Evolutionary conservation across 331 rosid species (phyloP), one percentile per base, ranked within the genome.

Genomic region (Acacia concinna): DNA sequence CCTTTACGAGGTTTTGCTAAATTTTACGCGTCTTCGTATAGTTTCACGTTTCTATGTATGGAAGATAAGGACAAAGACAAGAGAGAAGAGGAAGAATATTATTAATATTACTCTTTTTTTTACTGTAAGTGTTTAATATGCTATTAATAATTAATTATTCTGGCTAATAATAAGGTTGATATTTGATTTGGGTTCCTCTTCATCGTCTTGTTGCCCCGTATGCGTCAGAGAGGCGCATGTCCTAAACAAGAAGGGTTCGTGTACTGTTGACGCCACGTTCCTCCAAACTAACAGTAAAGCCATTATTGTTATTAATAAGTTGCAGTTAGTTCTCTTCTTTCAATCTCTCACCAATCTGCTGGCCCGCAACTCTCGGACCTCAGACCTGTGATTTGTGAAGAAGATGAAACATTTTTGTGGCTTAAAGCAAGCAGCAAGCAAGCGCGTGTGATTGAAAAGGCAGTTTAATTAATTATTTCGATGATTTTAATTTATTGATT

Each of bases 251-350:
- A 76, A 32, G 17, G 69, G 67, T 72, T 3, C 10, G 20, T 46
- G 57, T 57, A 35, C 5, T 2, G 47, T 40, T 54, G 71, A 71
- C 72, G 70, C 73, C 83, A 34, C 52, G 41, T 79, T 51, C 52
- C 46, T 68, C 37, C 44, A 13, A 73, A n/a, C 14, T 79, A 40
- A 41, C 70, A 9, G 35, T 56, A 69, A 31, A 34, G 70, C 68
- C 69, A 57, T 81, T 67, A 56, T 75, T 68, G n/a, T 54, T 57
- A 68, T 54, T 57, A 68, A 75, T 43, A 25, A 81, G 79, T 75
- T 23, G 52, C 54, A 32, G 71, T 35, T 20, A 10, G 14, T 25
- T 34, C 4, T 52, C 13, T 47, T 4, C 54, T 46, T 11, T 23
- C 57, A 28, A 43, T 60, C 49, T 49, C 69, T 28, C 31, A 37